A percentile compares a stretch with the other conserved stretches of the same genome.
phyloP scores from a whole-genome alignment of 1,284 basidiomycete species.

The Boletus albobrunnescens region DNA sequence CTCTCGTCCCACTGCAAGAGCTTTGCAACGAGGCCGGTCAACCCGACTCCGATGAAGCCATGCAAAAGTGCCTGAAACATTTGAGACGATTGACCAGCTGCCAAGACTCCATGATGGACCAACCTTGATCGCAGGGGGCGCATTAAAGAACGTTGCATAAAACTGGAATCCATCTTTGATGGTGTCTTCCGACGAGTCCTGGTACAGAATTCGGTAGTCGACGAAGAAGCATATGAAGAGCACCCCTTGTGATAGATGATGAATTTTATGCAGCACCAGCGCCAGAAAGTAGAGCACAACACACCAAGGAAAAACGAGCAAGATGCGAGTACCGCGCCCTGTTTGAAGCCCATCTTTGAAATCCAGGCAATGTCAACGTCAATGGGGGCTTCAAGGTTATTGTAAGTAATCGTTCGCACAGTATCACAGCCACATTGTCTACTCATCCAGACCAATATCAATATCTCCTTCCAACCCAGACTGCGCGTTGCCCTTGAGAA shows the following conservation, averaged over 20 bases:
- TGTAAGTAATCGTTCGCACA: conserved; percentile 18
- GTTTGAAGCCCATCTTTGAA: conserved; percentile 72
- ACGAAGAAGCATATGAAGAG: conserved; percentile 85
- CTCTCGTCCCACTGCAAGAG: conserved; percentile 84
- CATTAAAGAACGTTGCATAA: conserved; percentile 86
- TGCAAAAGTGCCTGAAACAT: conserved; percentile 71
- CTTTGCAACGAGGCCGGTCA: conserved; percentile 72
- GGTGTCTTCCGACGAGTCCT: conserved; percentile 56
- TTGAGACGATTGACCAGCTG: conserved; percentile 2
- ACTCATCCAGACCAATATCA: conserved; percentile 10
- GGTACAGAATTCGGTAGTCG: conserved; percentile 79
- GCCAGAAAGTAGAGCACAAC: conserved; percentile 17
- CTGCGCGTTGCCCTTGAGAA: conserved; percentile 38
- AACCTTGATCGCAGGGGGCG: conserved; percentile 86
- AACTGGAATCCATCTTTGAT: conserved; percentile 78
- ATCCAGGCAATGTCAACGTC: not conserved
- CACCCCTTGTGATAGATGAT: conserved; percentile 50
- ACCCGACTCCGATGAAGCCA: conserved; percentile 71
- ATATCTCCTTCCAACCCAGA: not conserved
- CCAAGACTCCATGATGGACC: conserved; percentile 14
- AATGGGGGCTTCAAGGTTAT: too few species aligned
- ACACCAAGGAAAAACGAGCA: conserved; percentile 80
- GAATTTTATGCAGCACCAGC: not conserved
- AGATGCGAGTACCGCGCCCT: conserved; percentile 77
- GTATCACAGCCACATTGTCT: conserved; percentile 21